These are phyloP conservation scores for Ceratocystis smalleyi DNA, from an alignment of 2,329 filamentous ascomycete species.

Conservation along the genomic window DNA sequence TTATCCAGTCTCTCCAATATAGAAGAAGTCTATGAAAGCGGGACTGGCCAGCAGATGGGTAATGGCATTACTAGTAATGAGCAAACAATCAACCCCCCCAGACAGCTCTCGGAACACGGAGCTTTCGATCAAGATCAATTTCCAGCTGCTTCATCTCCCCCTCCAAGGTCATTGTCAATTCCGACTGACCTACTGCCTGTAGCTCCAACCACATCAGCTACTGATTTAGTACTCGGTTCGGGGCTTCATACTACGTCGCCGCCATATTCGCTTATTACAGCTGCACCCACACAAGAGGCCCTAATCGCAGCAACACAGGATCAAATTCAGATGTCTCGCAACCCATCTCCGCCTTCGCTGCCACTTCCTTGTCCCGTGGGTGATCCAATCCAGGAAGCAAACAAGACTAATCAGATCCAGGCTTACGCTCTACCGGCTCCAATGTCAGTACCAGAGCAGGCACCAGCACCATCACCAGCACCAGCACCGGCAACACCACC, in stretches of 20 bases:
- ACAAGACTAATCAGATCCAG: background rate
- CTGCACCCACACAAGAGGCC: background rate
- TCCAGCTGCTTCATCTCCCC: background rate
- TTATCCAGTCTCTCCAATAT: background rate
- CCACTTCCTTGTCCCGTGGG: background rate
- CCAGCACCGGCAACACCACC: background rate
- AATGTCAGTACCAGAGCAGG: background rate
- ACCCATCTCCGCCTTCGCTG: background rate
- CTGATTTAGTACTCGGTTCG: background rate
- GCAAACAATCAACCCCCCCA: background rate
- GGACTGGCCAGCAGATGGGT: background rate
- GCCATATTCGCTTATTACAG: background rate
- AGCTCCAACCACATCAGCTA: background rate
- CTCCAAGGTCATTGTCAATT: background rate
- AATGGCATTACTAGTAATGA: background rate
- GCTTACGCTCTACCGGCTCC: background rate
- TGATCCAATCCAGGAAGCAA: background rate
- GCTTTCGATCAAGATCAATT: background rate
- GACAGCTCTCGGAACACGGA: background rate
- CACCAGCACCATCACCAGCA: background rate
- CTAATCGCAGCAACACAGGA: no score
- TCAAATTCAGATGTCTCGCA: background rate
- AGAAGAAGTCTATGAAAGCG: background rate
- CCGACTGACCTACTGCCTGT: background rate
- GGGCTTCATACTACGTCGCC: background rate